These are phyloP conservation scores for Nakaseomyces uthaithaninus DNA, from an alignment of 1,139 yeast genomes.

Conservation along the genomic window DNA sequence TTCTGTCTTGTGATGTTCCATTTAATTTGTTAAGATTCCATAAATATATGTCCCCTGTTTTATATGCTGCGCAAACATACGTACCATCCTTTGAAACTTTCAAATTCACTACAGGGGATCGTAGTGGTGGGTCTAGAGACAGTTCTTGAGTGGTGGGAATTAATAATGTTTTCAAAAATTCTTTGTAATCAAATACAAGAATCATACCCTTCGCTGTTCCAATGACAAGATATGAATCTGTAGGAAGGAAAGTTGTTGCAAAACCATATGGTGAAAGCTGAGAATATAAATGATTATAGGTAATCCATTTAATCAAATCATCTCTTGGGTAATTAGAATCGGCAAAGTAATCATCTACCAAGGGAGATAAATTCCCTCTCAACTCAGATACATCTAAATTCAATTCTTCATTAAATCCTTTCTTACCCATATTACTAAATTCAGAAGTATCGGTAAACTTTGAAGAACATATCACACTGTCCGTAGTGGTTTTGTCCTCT, in stretches of 20 bases:
- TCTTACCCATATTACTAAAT: too few relatives aligned
- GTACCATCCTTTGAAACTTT: constrained; percentile 46
- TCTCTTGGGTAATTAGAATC: background rate
- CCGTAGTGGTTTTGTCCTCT: too few relatives aligned
- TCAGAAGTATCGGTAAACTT: too few relatives aligned
- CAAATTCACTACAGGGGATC: constrained; percentile 38
- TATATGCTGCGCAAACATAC: constrained; percentile 41
- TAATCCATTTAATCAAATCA: constrained; percentile 22
- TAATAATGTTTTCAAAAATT: constrained; percentile 22
- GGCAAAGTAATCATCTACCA: background rate
- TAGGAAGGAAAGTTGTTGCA: constrained; percentile 23
- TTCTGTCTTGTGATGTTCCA: background rate
- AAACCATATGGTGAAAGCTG: constrained; percentile 26
- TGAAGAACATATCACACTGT: too few relatives aligned
- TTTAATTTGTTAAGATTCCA: constrained; percentile 37
- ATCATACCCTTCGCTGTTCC: constrained; percentile 29
- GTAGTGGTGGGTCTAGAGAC: constrained; percentile 10
- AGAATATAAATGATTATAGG: constrained; percentile 23
- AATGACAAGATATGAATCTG: constrained; percentile 23
- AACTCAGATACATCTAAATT: too few relatives aligned
- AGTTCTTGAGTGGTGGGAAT: constrained; percentile 17
- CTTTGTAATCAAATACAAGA: constrained; percentile 26
- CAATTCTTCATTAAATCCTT: too few relatives aligned
- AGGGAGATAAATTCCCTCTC: background rate
- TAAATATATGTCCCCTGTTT: constrained; percentile 38